Evolutionary conservation across 495 filamentous ascomycete genomes (phyloP).

Genomic region (Penicillium malachiteum): DNA sequence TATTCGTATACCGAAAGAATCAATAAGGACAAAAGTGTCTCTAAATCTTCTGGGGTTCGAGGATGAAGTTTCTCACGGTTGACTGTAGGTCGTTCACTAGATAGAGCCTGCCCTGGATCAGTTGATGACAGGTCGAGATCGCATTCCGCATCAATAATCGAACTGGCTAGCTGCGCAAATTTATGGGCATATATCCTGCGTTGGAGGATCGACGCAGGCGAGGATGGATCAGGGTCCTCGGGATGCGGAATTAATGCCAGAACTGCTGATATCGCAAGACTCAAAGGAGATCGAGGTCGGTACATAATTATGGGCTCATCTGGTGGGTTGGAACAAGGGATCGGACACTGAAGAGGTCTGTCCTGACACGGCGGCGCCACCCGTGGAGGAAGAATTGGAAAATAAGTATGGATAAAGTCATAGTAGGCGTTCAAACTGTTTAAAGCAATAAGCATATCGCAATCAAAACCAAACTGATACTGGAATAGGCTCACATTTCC

Average conservation of each 20-base stretch:
- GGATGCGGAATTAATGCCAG: conserved; percentile 56
- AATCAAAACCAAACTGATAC: too few relatives aligned
- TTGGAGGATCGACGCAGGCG: conserved; percentile 42
- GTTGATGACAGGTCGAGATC: conserved; percentile 55
- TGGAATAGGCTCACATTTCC: conserved; percentile 35
- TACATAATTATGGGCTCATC: conserved; percentile 41
- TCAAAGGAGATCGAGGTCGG: conserved; percentile 52
- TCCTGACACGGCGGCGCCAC: conserved; percentile 42
- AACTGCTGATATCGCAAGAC: conserved; percentile 55
- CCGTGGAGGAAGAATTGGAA: conserved; percentile 58
- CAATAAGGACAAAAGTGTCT: conserved; percentile 55
- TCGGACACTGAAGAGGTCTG: conserved; percentile 42
- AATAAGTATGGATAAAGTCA: conserved; percentile 58
- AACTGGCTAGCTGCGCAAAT: conserved; percentile 53
- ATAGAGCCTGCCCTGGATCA: conserved; percentile 52
- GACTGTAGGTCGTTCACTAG: conserved; percentile 40
- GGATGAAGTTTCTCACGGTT: conserved; percentile 52
- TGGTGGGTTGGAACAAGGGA: conserved; percentile 43
- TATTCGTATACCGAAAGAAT: conserved; percentile 62
- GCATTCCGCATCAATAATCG: conserved; percentile 55
- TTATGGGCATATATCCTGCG: conserved; percentile 55
- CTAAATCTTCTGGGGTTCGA: conserved; percentile 50
- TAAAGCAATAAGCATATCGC: too few relatives aligned
- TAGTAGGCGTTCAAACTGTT: conserved; percentile 59
- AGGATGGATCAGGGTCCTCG: conserved; percentile 46